Base-by-base conservation (phyloP, 225 moss, liverwort and hornwort genomes). In the Polytrichum formosum region DNA sequence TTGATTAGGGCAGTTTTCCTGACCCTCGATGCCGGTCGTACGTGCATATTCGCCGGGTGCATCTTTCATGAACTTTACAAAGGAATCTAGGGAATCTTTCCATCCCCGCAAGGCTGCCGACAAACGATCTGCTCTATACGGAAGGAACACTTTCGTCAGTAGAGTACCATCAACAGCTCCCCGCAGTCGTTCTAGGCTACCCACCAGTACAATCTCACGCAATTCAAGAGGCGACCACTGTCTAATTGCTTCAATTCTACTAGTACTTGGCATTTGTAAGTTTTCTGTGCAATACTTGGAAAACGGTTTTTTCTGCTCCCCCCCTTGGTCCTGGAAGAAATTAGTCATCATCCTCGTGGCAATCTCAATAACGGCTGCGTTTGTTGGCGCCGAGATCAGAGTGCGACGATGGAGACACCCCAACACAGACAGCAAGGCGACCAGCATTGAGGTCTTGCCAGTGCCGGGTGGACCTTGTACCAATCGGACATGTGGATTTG, bases 391-490 rank as follows among this genome's bases (percentile, higher is more conserved):
- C 20, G 81, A 79, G 53, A 77, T 22, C 23, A 85, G 30, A 22
- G 75, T 77, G 56, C 77, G 81, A 7, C 13, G 5, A 4, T 59
- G 61, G 31, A 85, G 76, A 28, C 27, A 67, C 66, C 75, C 77
- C 61, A 81, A 54, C 0, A 82, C 72, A 56, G 83, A 83, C 22
- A 79, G 72, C 79, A 83, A 16, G 1, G 65, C 68, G 30, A 72
- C 69, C 20, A 81, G 69, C 78, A 74, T 87, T 46, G 87, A 61
- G 13, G 84, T 87, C 63, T 87, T 87, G 56, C 84, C 79, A 1
- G 81, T 87, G 1, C 87, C 81, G 2, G 87, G 84, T 5, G 84
- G 84, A 6, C 87, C 87, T 64, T 87, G 84, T 54, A 84, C 76
- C 63, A 87, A 18, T 56, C 81, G 76, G 29, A 79, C 81, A 30